Evolutionary conservation across 495 filamentous ascomycete genomes (phyloP), one percentile per base, ranked within the genome.

Genomic region (Penicillium bovifimosum): DNA sequence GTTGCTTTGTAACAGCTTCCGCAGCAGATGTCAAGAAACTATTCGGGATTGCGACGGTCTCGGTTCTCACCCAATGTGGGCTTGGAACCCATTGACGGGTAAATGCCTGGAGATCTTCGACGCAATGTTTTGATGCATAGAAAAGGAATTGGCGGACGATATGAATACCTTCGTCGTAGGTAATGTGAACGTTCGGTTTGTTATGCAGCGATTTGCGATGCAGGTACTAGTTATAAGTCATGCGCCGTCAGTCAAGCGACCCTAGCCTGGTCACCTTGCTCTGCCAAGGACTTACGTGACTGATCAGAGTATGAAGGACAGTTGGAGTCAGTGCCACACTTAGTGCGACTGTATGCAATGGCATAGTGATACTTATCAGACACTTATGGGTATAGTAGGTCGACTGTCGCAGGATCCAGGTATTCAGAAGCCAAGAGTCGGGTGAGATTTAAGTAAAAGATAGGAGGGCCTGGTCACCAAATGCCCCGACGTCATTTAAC

Each of bases 121-220:
- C 85, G 0, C 88, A 88, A 62, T 95, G 90, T 54, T 87, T 83
- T 1, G 90, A 91, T 1, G 90, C 85, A 60, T 89, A 87, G 14
- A 70, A 60, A 18, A 97, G 81, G 69, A 97, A 97, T 32, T 84
- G 82, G 42, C 88, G 87, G 53, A 96, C 84, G 17, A 96, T 76
- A 27, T 86, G 79, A n/a, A 97, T 77, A n/a, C 90, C 91, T 69
- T 96, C 86, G 60, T 96, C 87, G 67, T 97, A 97, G 20, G 90
- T 90, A 54, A 97, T 81, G 60, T 92, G 89, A 1, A 86, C 83
- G 17, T 86, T 91, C 1, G 91, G 91, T 46, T 89, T 90, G 48
- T 87, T 77, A 48, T 77, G 82, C 9, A 85, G 77, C 4, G 82
- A 76, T 60, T 86, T 89, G 45, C 86, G 86, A 61, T 95, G 83